Conservation (phyloP, 305 asterid species). For the Striga hermonthica region DNA sequence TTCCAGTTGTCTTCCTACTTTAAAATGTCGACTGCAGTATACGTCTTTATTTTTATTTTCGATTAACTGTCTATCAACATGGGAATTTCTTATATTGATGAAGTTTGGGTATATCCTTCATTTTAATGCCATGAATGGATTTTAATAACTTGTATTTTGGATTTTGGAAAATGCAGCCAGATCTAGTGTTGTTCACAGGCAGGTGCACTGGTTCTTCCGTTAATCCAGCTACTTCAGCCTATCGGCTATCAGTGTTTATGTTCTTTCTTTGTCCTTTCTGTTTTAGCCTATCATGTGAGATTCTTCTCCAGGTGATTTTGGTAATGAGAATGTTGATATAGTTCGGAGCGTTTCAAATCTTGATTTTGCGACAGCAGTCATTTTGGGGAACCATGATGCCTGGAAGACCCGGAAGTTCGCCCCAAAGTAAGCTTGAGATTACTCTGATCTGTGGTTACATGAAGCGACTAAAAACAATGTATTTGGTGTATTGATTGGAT, state of each 20-base stretch:
- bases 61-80: constrained; percentile 3
- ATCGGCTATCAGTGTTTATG: background rate
- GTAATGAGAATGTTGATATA: constrained; percentile 82
- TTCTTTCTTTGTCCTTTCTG: constrained; percentile 18
- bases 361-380: constrained; percentile 66
- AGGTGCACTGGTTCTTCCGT: constrained; percentile 39
- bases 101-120: constrained; percentile 2
- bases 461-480: background rate
- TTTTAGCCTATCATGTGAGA: constrained; percentile 30
- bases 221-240: constrained; percentile 7
- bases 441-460: background rate
- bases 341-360: constrained; percentile 68
- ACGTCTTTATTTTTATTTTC: background rate
- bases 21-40: background rate
- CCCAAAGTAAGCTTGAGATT: constrained; percentile 39
- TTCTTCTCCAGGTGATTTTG: constrained; percentile 82
- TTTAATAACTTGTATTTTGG: constrained; percentile 30
- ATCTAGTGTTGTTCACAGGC: constrained; percentile 94
- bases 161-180: constrained; percentile 72
- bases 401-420: constrained; percentile 79
- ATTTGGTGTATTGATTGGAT: constrained; percentile 3
- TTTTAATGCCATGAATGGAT: constrained; percentile 14
- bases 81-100: constrained; percentile 8
- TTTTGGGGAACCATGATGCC: constrained; percentile 94
- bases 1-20: background rate